phyloP scores from a whole-genome alignment of 2,329 filamentous ascomycete species.

The Mollisiaceae sp. region DNA sequence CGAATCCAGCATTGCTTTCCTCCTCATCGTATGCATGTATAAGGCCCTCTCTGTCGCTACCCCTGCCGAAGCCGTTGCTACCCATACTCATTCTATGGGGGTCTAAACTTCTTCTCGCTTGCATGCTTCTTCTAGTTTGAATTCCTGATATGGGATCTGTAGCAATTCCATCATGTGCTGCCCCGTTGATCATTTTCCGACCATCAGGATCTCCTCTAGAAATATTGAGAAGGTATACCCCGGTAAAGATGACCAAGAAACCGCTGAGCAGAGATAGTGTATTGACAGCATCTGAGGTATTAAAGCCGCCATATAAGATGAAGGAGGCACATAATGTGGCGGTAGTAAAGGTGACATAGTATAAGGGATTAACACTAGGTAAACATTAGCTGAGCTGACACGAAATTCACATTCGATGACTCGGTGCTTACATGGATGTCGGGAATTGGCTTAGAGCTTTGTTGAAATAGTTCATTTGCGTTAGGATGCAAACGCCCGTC shows the following conservation, averaged over 20 bases:
- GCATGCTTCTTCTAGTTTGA: constrained; percentile 93
- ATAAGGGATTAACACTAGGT: constrained; percentile 72
- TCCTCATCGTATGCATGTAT: constrained; percentile 92
- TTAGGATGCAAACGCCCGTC: constrained; percentile 90
- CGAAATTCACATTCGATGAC: not conserved
- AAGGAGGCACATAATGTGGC: constrained; percentile 93
- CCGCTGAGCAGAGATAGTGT: constrained; percentile 91
- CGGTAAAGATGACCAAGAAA: constrained; percentile 93
- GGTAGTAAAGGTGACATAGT: constrained; percentile 97
- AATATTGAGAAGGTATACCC: constrained; percentile 95
- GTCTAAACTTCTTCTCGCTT: constrained; percentile 76
- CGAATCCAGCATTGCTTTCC: constrained; percentile 68
- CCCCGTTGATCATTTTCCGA: constrained; percentile 65
- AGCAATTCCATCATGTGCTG: constrained; percentile 75
- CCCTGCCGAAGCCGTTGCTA: constrained; percentile 58
- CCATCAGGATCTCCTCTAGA: constrained; percentile 90
- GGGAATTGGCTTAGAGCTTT: constrained; percentile 97
- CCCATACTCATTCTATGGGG: constrained; percentile 64
- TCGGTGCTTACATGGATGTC: constrained; percentile 82
- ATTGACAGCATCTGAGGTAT: constrained; percentile 89
- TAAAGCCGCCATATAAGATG: constrained; percentile 94
- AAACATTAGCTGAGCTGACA: constrained; percentile 20
- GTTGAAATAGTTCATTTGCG: constrained; percentile 99
- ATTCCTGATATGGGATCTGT: constrained; percentile 90
- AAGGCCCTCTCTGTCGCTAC: constrained; percentile 76